Evolutionary conservation across 169 alveolate genomes (phyloP), one percentile per base, ranked within the genome.

Genomic region (Eimeria falciformis): DNA sequence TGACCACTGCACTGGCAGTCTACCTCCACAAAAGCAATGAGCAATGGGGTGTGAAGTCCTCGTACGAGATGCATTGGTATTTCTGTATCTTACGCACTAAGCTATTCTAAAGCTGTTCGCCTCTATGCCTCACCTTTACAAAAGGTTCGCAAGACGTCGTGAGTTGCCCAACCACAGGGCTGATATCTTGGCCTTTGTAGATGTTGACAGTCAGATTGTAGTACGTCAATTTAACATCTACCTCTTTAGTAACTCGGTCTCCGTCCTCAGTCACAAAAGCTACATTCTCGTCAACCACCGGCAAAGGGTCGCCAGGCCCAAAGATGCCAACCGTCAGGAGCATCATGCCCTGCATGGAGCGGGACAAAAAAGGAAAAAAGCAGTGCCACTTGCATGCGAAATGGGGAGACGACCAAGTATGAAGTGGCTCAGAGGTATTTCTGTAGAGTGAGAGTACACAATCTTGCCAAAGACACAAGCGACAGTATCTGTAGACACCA

Each of bases 281-380:
- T 23, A 82, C 90, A 6, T 79, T 94, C 46, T 94, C 96, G 77
- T 94, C 96, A 33, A 94, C 90, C 40, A 93, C 94, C 12, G 96
- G 96, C 78, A 94, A 66, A 46, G 94, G 84, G 53, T 94, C 96
- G 2, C 95, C 96, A 1, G 96, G 96, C 21, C 95, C 96, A 46
- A 94, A 94, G 71, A 94, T 91, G 23, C 96, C 96, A 21, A 94
- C 95, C 6, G 96, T 94, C 68, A 94, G 66, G 25, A 94, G 87
- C 78, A 93, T 87, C 65, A 86, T 88, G 3, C 96, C 96, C 94
- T 90, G 87, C 0, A 12, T 40, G 47, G 5, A n/a, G 29, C 78
- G 6, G 47, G 1, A 7, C 46, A 6, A 11, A 71, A 6, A 71
- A 9, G 33, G 12, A 37, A 4, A 50, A 12, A 21, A 12, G 62